Base-by-base conservation (phyloP, 371 early-diverging fungal genomes). In the Mortierella sp. region DNA sequence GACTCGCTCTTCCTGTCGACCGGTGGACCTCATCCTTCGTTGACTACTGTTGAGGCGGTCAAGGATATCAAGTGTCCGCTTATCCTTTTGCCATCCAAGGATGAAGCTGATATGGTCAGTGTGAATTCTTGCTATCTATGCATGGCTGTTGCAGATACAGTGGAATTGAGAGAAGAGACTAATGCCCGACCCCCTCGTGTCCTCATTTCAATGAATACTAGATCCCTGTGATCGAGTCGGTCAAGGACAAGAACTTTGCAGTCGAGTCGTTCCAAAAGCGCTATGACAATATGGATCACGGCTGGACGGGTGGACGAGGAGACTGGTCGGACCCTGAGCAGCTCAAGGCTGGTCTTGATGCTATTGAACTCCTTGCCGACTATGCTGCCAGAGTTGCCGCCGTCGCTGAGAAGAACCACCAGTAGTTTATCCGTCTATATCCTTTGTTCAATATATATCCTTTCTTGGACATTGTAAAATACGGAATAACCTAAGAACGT, bases 21-120 rank as follows among this genome's bases (percentile, higher is more conserved):
- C 8, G 85, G 79, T 1, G 74, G 79, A 22, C 73, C 77, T 41
- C 85, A 85, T 50, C 85, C 85, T n/a, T 71, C 76, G 37, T 64
- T 76, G 58, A 47, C 66, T 19, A 66, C 48, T 6, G n/a, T 74
- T 24, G 81, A 80, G n/a, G 13, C 70, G 6, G 67, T 74, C 52
- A 75, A 82, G 69, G 73, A 73, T 58, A 24, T 73, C 9, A 79
- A 76, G 67, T 68, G 61, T 8, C 85, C 82, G 16, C 65, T 79
- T 68, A 68, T 74, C 24, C 4, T 85, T 22, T 52, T 82, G 37
- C 64, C 85, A 0, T 79, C 82, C 47, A 79, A 79, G 73, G 83
- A 85, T 55, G 85, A 85, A 55, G 68, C 69, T 29, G 85, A 85
- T n/a, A 79, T 85, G 79, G 76, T 79, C 76, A 52, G 64, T 53